Conservation (phyloP, 176 grass and related monocot genomes). For the Lolium rigidum region DNA sequence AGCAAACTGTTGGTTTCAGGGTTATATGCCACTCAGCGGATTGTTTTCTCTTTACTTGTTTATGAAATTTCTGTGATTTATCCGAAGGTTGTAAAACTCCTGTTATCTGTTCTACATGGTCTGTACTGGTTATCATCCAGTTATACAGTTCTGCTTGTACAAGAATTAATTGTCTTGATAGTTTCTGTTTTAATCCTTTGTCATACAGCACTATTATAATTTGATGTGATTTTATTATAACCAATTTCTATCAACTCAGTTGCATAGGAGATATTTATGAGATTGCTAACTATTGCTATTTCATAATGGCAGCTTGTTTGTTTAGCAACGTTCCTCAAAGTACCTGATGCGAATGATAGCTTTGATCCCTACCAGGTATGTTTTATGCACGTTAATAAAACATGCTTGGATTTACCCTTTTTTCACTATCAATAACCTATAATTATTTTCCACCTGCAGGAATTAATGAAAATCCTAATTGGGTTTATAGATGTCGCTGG, state of each 20-base stretch:
- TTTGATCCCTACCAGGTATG: conserved; percentile 95
- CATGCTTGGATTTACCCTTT: conserved; percentile 27
- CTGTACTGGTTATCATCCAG: conserved; percentile 5
- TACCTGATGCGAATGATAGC: conserved; percentile 87
- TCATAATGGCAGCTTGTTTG: conserved; percentile 83
- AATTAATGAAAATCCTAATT: conserved; percentile 89
- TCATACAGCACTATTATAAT: not conserved
- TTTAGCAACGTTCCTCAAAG: conserved; percentile 94
- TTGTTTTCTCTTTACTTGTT: not conserved
- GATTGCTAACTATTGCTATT: conserved; percentile 38
- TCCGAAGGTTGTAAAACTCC: not conserved
- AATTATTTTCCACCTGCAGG: conserved; percentile 58
- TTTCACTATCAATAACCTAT: conserved; percentile 28
- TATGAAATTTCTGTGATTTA: conserved; percentile 4
- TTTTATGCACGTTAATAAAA: conserved; percentile 17
- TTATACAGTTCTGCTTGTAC: conserved; percentile 12
- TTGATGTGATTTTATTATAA: not conserved
- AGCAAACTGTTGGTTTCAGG: not conserved
- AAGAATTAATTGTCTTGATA: conserved; percentile 3
- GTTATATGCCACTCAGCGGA: not conserved
- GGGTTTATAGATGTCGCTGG: conserved; percentile 96
- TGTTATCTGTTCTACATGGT: conserved; percentile 15
- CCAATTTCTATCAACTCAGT: not conserved
- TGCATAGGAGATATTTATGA: not conserved
- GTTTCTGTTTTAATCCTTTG: conserved; percentile 21